Evolutionary conservation across 805 yeast genomes (phyloP).

Genomic region (Candida sphagnicola): DNA sequence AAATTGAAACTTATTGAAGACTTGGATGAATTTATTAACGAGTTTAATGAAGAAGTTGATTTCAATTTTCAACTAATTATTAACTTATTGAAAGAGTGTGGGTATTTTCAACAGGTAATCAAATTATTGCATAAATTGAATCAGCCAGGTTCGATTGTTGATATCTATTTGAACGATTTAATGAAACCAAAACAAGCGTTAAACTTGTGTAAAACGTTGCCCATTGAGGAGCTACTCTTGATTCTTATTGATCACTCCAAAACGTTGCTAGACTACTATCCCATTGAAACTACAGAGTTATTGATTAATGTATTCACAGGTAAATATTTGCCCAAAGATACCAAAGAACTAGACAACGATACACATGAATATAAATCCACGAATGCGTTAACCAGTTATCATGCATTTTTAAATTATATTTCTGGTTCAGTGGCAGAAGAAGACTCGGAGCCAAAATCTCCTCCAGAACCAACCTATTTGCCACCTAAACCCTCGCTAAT

Average conservation of each 20-base stretch:
- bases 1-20: constrained; percentile 63
- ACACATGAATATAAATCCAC: constrained; percentile 14
- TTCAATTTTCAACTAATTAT: constrained; percentile 70
- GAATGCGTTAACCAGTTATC: constrained; percentile 26
- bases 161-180: constrained; percentile 65
- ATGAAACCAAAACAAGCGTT: constrained; percentile 47
- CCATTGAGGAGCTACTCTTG: constrained; percentile 73
- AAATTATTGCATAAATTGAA: constrained; percentile 65
- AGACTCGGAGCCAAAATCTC: constrained; percentile 4
- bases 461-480: constrained; percentile 62
- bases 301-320: constrained; percentile 90
- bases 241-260: constrained; percentile 68
- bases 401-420: constrained; percentile 26
- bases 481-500: constrained; percentile 90
- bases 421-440: constrained; percentile 12
- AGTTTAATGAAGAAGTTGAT: constrained; percentile 27
- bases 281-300: constrained; percentile 77
- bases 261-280: constrained; percentile 57
- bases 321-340: constrained; percentile 49
- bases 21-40: constrained; percentile 52
- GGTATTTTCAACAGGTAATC: constrained; percentile 63
- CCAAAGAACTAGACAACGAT: constrained; percentile 9
- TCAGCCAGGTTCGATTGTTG: constrained; percentile 72
- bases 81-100: constrained; percentile 67
- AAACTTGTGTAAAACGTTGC: constrained; percentile 60